A percentile compares a stretch with the other conserved stretches of the same genome.
Conservation (phyloP, 257 asterid species). For the Salvia rosmarinus region DNA sequence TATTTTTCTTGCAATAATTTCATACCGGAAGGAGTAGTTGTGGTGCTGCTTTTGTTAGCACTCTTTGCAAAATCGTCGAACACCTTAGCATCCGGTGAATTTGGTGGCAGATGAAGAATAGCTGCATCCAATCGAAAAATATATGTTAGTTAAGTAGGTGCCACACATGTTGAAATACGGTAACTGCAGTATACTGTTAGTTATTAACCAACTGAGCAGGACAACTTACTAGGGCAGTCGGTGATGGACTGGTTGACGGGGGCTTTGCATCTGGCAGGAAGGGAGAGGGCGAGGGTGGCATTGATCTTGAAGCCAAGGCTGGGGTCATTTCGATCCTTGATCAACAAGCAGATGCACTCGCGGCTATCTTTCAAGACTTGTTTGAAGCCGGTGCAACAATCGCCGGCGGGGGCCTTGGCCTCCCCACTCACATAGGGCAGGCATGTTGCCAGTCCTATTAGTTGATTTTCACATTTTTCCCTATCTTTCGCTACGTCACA, state of each 20-base stretch:
- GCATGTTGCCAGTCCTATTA: constrained; percentile 66
- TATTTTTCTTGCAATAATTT: neutral
- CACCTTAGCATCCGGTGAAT: constrained; percentile 81
- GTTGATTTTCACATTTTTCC: constrained; percentile 53
- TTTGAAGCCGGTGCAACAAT: constrained; percentile 67
- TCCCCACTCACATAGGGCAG: constrained; percentile 69
- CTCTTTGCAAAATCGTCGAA: constrained; percentile 60
- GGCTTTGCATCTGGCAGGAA: constrained; percentile 55
- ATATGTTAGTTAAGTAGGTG: neutral
- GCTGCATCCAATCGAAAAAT: constrained; percentile 39
- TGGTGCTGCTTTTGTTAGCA: constrained; percentile 39
- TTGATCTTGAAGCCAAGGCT: constrained; percentile 66
- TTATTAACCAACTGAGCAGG: too few relatives aligned
- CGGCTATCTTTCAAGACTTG: constrained; percentile 48
- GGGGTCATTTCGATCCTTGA: constrained; percentile 78
- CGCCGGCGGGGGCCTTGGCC: constrained; percentile 57
- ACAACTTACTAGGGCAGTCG: constrained; percentile 54
- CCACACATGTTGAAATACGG: neutral
- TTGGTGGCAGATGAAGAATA: constrained; percentile 71
- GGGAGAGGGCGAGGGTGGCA: constrained; percentile 66
- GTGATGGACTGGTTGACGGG: constrained; percentile 41
- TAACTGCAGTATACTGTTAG: too few relatives aligned
- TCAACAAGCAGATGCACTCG: constrained; percentile 67
- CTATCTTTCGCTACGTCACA: constrained; percentile 58
- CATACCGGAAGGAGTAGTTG: constrained; percentile 33